These are phyloP conservation scores for Leptodermis oblonga DNA, from an alignment of 257 asterid species.

Conservation along the genomic window DNA sequence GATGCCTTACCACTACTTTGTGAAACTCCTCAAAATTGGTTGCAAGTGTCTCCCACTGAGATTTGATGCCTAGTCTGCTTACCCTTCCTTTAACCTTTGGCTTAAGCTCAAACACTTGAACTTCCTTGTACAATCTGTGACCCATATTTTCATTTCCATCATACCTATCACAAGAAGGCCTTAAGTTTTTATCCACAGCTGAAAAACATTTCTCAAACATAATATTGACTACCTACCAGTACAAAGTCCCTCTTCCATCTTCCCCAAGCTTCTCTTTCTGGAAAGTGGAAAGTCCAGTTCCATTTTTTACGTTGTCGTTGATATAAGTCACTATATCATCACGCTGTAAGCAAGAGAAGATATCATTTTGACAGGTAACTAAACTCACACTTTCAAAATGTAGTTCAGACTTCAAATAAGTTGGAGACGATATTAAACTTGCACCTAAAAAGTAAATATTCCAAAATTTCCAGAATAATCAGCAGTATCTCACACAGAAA, in stretches of 20 bases:
- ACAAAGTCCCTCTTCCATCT: slow-evolving; percentile 52
- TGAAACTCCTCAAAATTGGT: slow-evolving; percentile 74
- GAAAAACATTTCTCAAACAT: slow-evolving; percentile 11
- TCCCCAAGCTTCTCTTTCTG: slow-evolving; percentile 64
- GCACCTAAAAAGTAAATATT: background rate
- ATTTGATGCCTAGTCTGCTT: slow-evolving; percentile 27
- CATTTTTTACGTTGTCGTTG: slow-evolving; percentile 48
- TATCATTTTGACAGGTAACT: background rate
- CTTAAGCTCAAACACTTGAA: slow-evolving; percentile 25
- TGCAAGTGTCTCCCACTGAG: slow-evolving; percentile 85
- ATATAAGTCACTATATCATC: slow-evolving; percentile 54
- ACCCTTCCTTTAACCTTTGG: slow-evolving; percentile 32
- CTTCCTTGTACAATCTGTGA: slow-evolving; percentile 81
- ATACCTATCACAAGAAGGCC: slow-evolving; percentile 48
- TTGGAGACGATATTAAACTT: background rate
- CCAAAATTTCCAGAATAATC: background rate
- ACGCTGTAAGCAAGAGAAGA: slow-evolving; percentile 48
- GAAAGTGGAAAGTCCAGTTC: slow-evolving; percentile 45
- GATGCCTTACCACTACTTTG: slow-evolving; percentile 50
- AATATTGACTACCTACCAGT: slow-evolving; percentile 50
- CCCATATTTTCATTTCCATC: slow-evolving; percentile 69
- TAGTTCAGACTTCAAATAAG: background rate
- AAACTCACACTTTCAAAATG: background rate
- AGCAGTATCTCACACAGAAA: background rate
- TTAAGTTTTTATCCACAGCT: slow-evolving; percentile 14